Base-by-base conservation (phyloP, 2,329 filamentous ascomycete genomes). In the Phialemonium atrogriseum region DNA sequence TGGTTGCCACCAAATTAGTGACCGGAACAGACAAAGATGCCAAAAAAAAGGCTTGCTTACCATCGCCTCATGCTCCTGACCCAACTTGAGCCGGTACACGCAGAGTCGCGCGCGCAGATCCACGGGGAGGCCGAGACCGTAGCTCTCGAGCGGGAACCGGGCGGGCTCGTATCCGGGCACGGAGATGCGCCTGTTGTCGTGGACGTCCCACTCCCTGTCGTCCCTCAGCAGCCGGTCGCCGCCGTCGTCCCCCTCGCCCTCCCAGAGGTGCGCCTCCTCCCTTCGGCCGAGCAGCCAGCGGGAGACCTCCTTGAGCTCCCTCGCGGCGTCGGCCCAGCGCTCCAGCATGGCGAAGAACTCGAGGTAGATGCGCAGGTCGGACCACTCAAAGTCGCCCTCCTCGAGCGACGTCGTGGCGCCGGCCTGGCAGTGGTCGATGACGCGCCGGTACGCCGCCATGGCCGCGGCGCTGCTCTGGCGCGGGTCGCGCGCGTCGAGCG, bases 141-240 rank as follows among this genome's bases (percentile, higher is more conserved):
- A 94, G 1, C 69, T 61, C 5, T 68, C 62, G 4, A 58, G 48
- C 2, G 69, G 62, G 49, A 74, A 75, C 26, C 56, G 57, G 4
- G 59, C 67, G 5, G 68, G 61, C 7, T 66, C 56, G 50, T 82
- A 94, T 2, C 70, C 70, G 3, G 70, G 55, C 5, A 84, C 68
- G 35, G 68, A 56, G 2, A 63, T 54, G 35, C 88, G 77, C 38
- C 91, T 79, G 13, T 70, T 65, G 48, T 86, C 75, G 26, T 79
- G 70, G 5, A 72, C 58, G 52, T 98, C 91, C 76, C 87, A 98
- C 58, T 98, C 91, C 35, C 87, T 72, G 52, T 94, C 87, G 50
- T 95, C 85, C n/a, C n/a, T n/a, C n/a, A n/a, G n/a, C n/a, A n/a
- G n/a, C n/a, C n/a, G n/a, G n/a, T n/a, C n/a, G n/a, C n/a, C n/a